Base-by-base conservation (phyloP, 352 stramenopile genomes). In the Pythium utonaiense region DNA sequence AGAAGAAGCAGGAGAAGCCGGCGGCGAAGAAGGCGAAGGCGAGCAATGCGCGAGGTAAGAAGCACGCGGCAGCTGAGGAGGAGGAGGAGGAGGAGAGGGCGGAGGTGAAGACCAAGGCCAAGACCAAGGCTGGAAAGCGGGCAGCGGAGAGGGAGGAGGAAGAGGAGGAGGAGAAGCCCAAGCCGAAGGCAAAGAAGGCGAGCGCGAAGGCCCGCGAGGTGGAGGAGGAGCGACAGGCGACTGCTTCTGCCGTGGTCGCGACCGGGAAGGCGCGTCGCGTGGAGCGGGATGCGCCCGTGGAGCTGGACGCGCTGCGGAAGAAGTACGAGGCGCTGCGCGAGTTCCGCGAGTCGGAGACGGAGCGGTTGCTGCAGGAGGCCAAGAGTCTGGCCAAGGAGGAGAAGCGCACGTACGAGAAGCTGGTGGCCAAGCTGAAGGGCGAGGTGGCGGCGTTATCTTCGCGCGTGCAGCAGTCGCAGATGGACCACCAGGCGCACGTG, bases 351-450 rank as follows among this genome's bases (percentile, higher is more conserved):
- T 71, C 59, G 12, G 82, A 94, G 61, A 80, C 73, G 21, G 79
- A 87, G 59, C 67, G 74, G 27, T 45, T 94, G 61, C 65, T 94
- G 34, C 50, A 75, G 30, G 79, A 94, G 42, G 77, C 86, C 22
- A 77, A 74, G 22, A 64, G 62, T 8, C 63, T 92, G 10, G 80
- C 81, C 1, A 66, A 75, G 55, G 72, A 86, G 36, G 81, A 91
- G 62, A 87, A 89, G 49, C 81, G 84, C 44, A 80, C 71, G 53
- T 87, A 94, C 58, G 77, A 90, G 40, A 77, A 83, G 42, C 67
- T 91, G 22, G 78, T 91, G 28, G 57, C 75, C 38, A 89, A 86
- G 62, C 58, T 94, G 16, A 90, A 89, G 58, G 67, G 72, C 40
- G 76, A 94, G 59, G 57, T 91, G 14, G 69, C 66, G 49, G 71